A percentile compares a stretch with the other conserved stretches of the same genome.
phyloP scores from a whole-genome alignment of 305 asterid genomes.

The Rubia peregrina region DNA sequence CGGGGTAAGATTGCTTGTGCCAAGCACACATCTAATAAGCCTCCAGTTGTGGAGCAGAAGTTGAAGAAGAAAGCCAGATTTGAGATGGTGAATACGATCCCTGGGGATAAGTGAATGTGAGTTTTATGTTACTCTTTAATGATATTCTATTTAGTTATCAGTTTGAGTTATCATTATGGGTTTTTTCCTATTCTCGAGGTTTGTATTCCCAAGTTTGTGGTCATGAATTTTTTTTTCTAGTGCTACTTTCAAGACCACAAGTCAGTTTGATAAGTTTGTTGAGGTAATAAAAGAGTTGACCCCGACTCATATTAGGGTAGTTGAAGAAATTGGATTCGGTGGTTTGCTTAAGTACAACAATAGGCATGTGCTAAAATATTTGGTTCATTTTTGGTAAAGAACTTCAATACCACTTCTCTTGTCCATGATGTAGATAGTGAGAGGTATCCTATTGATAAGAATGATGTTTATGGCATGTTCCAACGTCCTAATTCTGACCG shows the following conservation, averaged over 20 bases:
- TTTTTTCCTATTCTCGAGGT: neutral
- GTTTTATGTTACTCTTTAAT: neutral
- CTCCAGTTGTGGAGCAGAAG: neutral
- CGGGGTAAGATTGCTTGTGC: neutral
- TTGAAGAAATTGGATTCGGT: neutral
- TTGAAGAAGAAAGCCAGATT: neutral
- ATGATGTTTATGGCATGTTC: neutral
- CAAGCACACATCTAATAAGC: neutral
- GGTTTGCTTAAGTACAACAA: neutral
- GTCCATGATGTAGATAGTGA: neutral
- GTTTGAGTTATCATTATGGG: too few relatives aligned
- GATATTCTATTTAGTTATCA: neutral
- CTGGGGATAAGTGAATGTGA: neutral
- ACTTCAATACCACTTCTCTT: neutral
- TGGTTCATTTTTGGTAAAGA: neutral
- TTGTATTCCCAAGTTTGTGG: neutral
- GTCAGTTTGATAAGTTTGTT: neutral
- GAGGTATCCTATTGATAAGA: neutral
- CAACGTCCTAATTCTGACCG: neutral
- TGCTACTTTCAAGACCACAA: neutral
- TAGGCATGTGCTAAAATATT: neutral
- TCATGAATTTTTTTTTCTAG: neutral
- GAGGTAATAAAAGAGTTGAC: neutral
- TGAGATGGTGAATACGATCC: neutral
- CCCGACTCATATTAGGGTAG: neutral